Percentiles rank a stretch among this genome's conserved stretches.
Evolutionary conservation across 352 stramenopile genomes (phyloP).

Genomic region (Globisporangium abappressorium): DNA sequence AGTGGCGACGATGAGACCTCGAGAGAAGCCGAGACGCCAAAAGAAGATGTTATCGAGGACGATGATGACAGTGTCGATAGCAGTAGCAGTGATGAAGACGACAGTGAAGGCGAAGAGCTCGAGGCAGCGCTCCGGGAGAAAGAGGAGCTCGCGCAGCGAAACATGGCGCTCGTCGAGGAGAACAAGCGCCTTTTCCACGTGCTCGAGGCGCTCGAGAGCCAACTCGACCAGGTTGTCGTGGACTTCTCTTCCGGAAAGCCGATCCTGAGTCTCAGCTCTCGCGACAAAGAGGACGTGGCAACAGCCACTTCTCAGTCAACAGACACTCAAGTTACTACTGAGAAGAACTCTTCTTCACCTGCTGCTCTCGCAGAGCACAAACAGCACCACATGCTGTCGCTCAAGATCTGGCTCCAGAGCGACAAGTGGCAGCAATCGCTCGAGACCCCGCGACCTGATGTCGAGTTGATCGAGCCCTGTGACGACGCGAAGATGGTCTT

Average conservation of each 20-base stretch:
- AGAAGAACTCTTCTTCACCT: not conserved
- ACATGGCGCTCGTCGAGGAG: conserved; percentile 40
- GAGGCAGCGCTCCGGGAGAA: conserved; percentile 12
- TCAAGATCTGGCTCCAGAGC: conserved; percentile 60
- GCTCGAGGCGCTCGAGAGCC: conserved; percentile 40
- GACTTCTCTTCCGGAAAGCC: conserved; percentile 36
- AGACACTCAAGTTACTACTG: not conserved
- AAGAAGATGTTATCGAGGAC: not conserved
- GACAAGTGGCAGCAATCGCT: conserved; percentile 43
- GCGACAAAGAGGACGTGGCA: not conserved
- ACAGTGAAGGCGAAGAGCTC: conserved; percentile 19
- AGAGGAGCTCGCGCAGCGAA: conserved; percentile 36
- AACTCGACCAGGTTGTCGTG: conserved; percentile 45
- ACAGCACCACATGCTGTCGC: conserved; percentile 19
- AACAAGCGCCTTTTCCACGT: conserved; percentile 51
- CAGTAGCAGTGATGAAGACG: conserved; percentile 11
- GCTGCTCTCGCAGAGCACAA: not conserved
- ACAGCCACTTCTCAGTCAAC: not conserved
- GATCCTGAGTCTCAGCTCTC: conserved; percentile 29
- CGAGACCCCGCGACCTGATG: conserved; percentile 19
- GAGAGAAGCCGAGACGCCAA: not conserved
- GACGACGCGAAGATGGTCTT: not conserved
- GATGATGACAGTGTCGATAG: not conserved
- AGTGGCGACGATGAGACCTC: not conserved
- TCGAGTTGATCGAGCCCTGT: conserved; percentile 1